A percentile compares a stretch with the other conserved stretches of the same genome.
phyloP scores from a whole-genome alignment of 2,329 filamentous ascomycete species.

The Neocucurbitaria cava region DNA sequence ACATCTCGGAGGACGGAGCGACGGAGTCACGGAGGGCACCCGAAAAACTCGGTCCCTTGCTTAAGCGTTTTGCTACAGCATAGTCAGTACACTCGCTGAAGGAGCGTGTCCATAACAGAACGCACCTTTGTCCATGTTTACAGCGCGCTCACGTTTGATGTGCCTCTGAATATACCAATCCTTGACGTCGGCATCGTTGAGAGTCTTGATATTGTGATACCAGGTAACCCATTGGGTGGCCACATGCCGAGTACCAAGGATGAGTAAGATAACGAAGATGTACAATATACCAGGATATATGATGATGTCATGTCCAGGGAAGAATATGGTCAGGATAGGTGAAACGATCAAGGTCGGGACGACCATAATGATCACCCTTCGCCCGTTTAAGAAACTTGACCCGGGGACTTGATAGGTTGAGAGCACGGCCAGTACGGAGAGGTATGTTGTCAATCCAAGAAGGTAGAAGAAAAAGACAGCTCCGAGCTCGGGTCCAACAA shows the following conservation, averaged over 20 bases:
- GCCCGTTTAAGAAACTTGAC: slow-evolving; percentile 64
- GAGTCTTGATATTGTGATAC: slow-evolving; percentile 58
- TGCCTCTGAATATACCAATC: slow-evolving; percentile 55
- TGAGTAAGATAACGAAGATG: slow-evolving; percentile 59
- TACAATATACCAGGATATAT: slow-evolving; percentile 65
- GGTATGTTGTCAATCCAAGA: slow-evolving; percentile 64
- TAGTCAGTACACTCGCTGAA: slow-evolving; percentile 2
- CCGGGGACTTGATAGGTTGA: slow-evolving; percentile 57
- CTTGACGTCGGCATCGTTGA: slow-evolving; percentile 59
- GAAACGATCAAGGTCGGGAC: slow-evolving; percentile 65
- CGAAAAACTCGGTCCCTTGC: slow-evolving; percentile 31
- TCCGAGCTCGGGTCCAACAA: slow-evolving; percentile 53
- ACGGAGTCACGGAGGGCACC: slow-evolving; percentile 34
- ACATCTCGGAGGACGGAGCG: slow-evolving; percentile 38
- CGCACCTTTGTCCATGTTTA: slow-evolving; percentile 16
- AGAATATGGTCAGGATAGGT: slow-evolving; percentile 62
- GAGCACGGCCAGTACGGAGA: slow-evolving; percentile 62
- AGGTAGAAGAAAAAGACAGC: slow-evolving; percentile 68
- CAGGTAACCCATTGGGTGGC: slow-evolving; percentile 67
- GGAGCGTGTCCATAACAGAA: not conserved
- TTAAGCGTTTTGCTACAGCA: slow-evolving; percentile 21
- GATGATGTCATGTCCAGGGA: slow-evolving; percentile 59
- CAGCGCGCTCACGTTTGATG: slow-evolving; percentile 18
- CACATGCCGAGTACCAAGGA: slow-evolving; percentile 62
- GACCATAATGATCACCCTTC: slow-evolving; percentile 62